Evolutionary conservation across 106 monocot species (phyloP), one percentile per base, ranked within the genome.

Genomic region (Allium cepa): DNA sequence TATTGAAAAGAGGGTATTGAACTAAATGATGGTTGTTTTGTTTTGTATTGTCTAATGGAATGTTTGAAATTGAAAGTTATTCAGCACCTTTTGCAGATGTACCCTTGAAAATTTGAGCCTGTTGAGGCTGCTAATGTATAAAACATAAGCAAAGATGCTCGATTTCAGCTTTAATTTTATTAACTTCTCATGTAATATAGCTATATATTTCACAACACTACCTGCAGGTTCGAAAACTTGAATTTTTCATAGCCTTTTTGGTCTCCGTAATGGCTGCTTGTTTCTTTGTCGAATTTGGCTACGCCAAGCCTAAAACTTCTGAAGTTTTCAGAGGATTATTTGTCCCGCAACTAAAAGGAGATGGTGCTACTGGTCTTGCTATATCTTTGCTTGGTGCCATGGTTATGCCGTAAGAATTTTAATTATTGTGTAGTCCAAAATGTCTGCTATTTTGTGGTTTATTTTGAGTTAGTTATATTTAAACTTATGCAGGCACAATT

Each of bases 341-440:
- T 84, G 80, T 96, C 49, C 95, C 95, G 47, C 81, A 88, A 71
- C 91, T 96, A 15, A 96, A 88, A 69, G 95, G 95, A 86, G 83
- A 79, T 84, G 95, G 95, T 46, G 91, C 91, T 69, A 96, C 91
- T 57, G 95, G 81, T 9, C 79, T 96, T 67, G 95, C 95, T 69
- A 96, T 96, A 26, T 91, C 95, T 17, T 77, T 96, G 26, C 88
- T 96, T 73, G 95, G 95, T 69, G 95, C 95, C 46, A 91, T 96
- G 95, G 95, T 96, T 81, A 96, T 96, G 95, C 95, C 95, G 91
- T 96, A 86, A 75, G 95, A 63, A 68, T 81, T 51, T 63, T 63
- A 28, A 12, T 66, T 49, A 36, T 50, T 12, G 10, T 49, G 45
- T 52, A 8, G 13, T 69, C 26, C 14, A 45, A 7, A 56, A 17